Base-by-base conservation (phyloP, 352 stramenopile genomes). In the Phytophthora pistaciae region DNA sequence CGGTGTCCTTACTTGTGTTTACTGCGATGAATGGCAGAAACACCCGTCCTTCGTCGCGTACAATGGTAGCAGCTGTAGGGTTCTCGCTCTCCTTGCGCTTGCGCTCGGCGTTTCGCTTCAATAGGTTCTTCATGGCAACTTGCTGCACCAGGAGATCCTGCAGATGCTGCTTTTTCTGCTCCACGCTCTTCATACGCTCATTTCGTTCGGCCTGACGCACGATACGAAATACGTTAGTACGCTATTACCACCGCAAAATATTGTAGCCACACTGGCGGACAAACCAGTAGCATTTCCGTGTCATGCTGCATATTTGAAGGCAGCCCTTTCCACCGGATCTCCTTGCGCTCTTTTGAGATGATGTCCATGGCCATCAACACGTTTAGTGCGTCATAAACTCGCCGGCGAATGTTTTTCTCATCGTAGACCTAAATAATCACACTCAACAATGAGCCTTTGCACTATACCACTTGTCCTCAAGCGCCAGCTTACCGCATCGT, bases 341-440 rank as follows among this genome's bases (percentile, higher is more conserved):
- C 89, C 68, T 98, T 98, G 23, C 97, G 97, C 63, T 99, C 96
- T 78, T 99, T 99, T 29, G 88, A 95, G 60, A 99, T 99, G 58
- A 99, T 99, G 54, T 99, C 96, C 94, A 99, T 98, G 13, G 97
- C 97, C 94, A 99, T 98, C 25, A 99, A 79, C 16, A 99, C 97
- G 74, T 99, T 99, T 14, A 99, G 78, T 31, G 96, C 97, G 68
- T 99, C 97, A 65, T 99, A 99, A 7, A 99, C 96, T 56, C 97
- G 91, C 20, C 97, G 88, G 40, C 97, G 93, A 58, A 99, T 98
- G 70, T 99, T 99, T 67, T 98, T 98, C 62, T 98, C 92, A 64
- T 98, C 92, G 68, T 97, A 97, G n/a, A 91, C 84, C 79, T 95
- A 40, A 48, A 54, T 29, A 29, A n/a, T 66, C 13, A 20, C 16